These are phyloP conservation scores for Trametes punicea DNA, from an alignment of 768 basidiomycete species.

Conservation along the genomic window DNA sequence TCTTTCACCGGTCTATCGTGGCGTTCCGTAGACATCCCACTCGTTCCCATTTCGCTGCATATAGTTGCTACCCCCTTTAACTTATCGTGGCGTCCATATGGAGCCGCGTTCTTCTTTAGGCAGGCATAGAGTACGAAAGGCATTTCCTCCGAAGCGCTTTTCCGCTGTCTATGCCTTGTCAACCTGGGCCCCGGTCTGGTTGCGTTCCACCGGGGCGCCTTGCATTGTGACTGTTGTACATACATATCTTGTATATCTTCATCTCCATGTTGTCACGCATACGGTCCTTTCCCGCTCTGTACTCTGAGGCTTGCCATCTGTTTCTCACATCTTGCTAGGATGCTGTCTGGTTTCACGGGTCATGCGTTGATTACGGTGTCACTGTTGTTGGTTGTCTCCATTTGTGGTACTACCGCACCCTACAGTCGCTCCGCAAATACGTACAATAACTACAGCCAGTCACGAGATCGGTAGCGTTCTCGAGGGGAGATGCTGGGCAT, in stretches of 20 bases:
- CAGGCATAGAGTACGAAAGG: not conserved
- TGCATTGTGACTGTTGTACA: not conserved
- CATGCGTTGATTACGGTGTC: not conserved
- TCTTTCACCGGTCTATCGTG: not conserved
- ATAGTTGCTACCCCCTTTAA: constrained; percentile 17
- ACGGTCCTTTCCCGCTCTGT: not conserved
- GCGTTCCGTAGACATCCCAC: constrained; percentile 8
- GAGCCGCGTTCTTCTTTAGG: constrained; percentile 10
- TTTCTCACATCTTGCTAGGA: not conserved
- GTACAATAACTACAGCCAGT: no score
- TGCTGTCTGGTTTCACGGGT: not conserved
- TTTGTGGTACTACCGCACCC: no score
- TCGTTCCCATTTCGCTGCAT: constrained; percentile 12
- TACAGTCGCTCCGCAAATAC: no score
- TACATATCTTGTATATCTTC: not conserved
- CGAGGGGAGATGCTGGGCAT: not conserved
- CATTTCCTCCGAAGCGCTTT: not conserved
- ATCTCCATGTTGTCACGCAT: not conserved
- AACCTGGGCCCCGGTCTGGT: no score
- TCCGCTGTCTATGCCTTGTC: not conserved
- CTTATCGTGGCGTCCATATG: constrained; percentile 20
- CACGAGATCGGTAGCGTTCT: no score
- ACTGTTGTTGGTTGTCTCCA: no score
- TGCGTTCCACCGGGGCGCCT: not conserved
- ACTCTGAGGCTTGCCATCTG: not conserved